Evolutionary conservation across 257 asterid genomes (phyloP).

Genomic region (Fraxinus americana): DNA sequence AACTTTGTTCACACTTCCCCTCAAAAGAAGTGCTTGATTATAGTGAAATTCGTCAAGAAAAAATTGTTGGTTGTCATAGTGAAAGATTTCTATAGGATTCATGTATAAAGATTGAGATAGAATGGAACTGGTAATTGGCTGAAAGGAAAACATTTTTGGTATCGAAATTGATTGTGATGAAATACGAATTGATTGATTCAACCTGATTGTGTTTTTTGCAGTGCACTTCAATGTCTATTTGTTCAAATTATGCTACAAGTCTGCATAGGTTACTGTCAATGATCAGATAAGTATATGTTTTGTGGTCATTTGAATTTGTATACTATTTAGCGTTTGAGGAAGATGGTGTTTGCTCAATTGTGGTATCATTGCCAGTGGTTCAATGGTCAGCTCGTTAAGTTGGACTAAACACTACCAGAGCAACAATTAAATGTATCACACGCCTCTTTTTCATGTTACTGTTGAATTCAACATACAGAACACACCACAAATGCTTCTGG

Average conservation of each 20-base stretch:
- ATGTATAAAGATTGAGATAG: background rate
- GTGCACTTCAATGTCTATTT: background rate
- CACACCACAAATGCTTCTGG: too few species aligned
- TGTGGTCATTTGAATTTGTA: background rate
- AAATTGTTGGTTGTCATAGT: conserved; percentile 58
- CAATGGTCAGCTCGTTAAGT: too few species aligned
- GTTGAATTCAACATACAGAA: too few species aligned
- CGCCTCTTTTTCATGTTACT: too few species aligned
- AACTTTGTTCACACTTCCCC: too few species aligned
- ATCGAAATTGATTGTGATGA: background rate
- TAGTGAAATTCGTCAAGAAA: background rate
- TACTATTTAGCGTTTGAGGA: background rate
- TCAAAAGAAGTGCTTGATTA: too few species aligned
- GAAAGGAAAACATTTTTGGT: background rate
- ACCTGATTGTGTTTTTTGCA: background rate
- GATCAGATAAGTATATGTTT: too few species aligned
- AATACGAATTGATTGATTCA: background rate
- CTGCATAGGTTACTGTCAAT: background rate
- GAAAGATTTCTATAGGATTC: conserved; percentile 6
- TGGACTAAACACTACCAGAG: too few species aligned
- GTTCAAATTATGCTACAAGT: background rate
- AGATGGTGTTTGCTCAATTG: background rate
- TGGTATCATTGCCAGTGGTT: too few species aligned
- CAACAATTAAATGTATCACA: too few species aligned
- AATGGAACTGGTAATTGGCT: background rate